phyloP scores from a whole-genome alignment of 106 monocot species.

The Posidonia australis region DNA sequence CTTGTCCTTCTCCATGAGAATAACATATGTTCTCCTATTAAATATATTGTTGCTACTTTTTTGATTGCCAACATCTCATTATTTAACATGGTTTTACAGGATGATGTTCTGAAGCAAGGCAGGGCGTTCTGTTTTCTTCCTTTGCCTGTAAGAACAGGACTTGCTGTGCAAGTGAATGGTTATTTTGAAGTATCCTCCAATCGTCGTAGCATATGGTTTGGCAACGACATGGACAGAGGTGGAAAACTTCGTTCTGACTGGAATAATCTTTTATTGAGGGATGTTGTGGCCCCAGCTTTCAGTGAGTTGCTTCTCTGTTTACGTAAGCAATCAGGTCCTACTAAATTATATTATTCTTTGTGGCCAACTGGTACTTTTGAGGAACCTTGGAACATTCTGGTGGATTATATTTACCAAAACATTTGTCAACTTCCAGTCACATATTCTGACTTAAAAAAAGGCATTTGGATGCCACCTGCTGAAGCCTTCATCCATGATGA shows the following conservation, averaged over 20 bases:
- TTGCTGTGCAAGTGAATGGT: conserved; percentile 86
- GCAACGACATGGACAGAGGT: conserved; percentile 86
- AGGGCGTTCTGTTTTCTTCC: conserved; percentile 95
- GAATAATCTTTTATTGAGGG: conserved; percentile 82
- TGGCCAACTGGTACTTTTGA: conserved; percentile 85
- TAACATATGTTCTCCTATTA: not conserved
- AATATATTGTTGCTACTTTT: not conserved
- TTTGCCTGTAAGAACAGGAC: conserved; percentile 79
- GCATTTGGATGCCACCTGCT: conserved; percentile 68
- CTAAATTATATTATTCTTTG: conserved; percentile 59
- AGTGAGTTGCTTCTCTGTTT: conserved; percentile 54
- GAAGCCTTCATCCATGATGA: conserved; percentile 73
- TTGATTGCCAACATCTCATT: not conserved
- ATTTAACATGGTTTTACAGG: conserved; percentile 32
- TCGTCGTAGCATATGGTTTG: conserved; percentile 93
- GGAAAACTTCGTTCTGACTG: conserved; percentile 97
- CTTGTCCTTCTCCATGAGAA: too few species aligned
- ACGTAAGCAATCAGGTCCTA: conserved; percentile 40
- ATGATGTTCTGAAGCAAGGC: conserved; percentile 61
- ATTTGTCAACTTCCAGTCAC: conserved; percentile 47
- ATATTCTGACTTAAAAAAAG: conserved; percentile 46
- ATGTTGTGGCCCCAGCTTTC: conserved; percentile 71
- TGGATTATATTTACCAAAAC: conserved; percentile 42
- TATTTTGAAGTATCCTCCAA: conserved; percentile 99
- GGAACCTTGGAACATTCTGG: conserved; percentile 75